These are phyloP conservation scores for Brassica carinata DNA, from an alignment of 345 rosid species.

Conservation along the genomic window DNA sequence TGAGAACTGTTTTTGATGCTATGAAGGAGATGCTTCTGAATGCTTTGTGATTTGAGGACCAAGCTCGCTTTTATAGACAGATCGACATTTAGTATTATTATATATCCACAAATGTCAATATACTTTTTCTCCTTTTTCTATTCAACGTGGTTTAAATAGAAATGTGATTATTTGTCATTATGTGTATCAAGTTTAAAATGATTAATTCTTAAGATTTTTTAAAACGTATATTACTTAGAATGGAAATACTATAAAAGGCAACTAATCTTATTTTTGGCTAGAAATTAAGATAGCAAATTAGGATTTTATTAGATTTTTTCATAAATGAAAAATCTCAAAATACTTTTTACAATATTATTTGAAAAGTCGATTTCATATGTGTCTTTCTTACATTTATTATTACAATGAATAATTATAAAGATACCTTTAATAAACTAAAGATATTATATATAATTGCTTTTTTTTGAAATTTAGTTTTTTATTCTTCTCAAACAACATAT, in stretches of 20 bases:
- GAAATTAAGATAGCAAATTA: neutral
- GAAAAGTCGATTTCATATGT: neutral
- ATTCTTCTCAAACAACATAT: too few relatives aligned
- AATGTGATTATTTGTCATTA: neutral
- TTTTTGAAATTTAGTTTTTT: too few relatives aligned
- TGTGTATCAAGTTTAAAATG: neutral
- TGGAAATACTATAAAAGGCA: neutral
- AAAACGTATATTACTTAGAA: neutral
- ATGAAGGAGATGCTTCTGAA: constrained; percentile 2
- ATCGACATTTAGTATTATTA: neutral
- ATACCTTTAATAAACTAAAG: too few relatives aligned
- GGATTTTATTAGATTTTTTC: neutral
- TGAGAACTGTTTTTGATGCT: neutral
- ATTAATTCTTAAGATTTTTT: neutral
- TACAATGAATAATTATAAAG: neutral
- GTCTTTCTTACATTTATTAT: neutral
- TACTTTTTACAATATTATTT: too few relatives aligned
- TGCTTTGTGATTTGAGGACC: constrained; percentile 26
- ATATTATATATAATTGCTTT: too few relatives aligned
- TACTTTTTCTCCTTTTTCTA: neutral
- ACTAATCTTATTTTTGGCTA: neutral
- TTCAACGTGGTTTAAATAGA: neutral
- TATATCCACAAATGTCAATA: neutral
- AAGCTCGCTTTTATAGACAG: constrained; percentile 28
- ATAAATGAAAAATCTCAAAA: neutral